Percentiles rank a stretch among this genome's conserved stretches.
Evolutionary conservation across 768 basidiomycete genomes (phyloP).

Genomic region (Russula ochroleuca): DNA sequence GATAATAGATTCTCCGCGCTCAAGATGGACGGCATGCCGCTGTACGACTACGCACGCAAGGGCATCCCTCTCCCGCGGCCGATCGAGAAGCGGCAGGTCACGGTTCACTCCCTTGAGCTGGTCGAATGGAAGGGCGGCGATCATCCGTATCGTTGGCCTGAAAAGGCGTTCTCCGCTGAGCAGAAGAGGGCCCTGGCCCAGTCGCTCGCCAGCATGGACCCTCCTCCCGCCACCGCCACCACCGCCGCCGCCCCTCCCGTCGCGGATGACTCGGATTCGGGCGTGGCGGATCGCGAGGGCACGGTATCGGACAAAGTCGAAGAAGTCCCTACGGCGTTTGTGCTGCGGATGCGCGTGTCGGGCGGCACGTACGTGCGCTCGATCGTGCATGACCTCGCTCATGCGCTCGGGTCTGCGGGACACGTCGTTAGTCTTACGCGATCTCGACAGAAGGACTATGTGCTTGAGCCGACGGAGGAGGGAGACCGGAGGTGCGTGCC

Average conservation of each 20-base stretch:
- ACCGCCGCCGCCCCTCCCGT: conserved; percentile 36
- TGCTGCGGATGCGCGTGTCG: conserved; percentile 88
- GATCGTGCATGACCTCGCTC: conserved; percentile 89
- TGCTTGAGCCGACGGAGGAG: conserved; percentile 46
- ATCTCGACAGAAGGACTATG: conserved; percentile 83
- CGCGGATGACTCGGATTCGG: conserved; percentile 1
- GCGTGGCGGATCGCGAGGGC: conserved; percentile 30
- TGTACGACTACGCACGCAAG: conserved; percentile 93
- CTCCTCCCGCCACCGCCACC: too few relatives aligned
- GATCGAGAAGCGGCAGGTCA: conserved; percentile 83
- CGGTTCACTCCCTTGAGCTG: conserved; percentile 75
- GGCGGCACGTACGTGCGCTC: conserved; percentile 97
- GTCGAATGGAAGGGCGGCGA: conserved; percentile 70
- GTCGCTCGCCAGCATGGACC: conserved; percentile 52
- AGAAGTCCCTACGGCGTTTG: conserved; percentile 66
- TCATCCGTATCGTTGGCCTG: conserved; percentile 77
- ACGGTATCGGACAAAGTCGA: conserved; percentile 28
- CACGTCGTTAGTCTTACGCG: conserved; percentile 90
- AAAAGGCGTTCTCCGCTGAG: conserved; percentile 59
- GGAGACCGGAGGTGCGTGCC: conserved; percentile 62
- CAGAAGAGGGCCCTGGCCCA: conserved; percentile 66
- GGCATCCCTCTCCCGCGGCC: conserved; percentile 89
- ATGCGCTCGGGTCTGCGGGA: conserved; percentile 78
- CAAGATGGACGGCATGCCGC: conserved; percentile 95
- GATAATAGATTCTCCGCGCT: conserved; percentile 83